Base-by-base conservation (phyloP, 2,329 filamentous ascomycete species). In the Mollisia scopiformis region DNA sequence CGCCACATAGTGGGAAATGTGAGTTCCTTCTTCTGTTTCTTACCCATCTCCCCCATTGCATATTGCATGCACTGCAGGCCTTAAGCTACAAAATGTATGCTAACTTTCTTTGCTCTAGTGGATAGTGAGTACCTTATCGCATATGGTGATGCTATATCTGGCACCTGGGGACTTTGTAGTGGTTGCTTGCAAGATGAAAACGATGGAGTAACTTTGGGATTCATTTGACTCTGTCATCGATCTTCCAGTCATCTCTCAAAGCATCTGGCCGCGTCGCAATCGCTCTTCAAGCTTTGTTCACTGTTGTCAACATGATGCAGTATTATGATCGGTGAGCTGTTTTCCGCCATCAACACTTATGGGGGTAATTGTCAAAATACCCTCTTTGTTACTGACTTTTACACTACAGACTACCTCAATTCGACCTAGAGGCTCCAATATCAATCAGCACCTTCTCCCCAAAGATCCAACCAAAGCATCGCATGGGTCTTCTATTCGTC, bases 291-390 rank as follows among this genome's bases (percentile, higher is more conserved):
- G 43, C 46, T 21, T 21, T 52, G 8, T 43, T 52, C 5, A 52
- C 55, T 6, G 33, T 52, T 21, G 33, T 58, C 11, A 58, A 43
- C 25, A 58, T 50, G 33, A 58, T 53, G 56, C 47, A 53, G 33
- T 58, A 58, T 27, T 58, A 39, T 23, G 30, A 33, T 19, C 23
- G 47, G 53, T 56, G n/a, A n/a, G 2, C 16, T 8, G 21, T n/a
- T 27, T 21, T 23, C 41, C 41, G 7, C 14, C 19, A 25, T 46
- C 10, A 3, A 46, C 10, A 46, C 6, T 35, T 14, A 35, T 35
- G 31, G 11, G 11, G 16, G 16, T n/a, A n/a, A n/a, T n/a, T n/a
- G n/a, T n/a, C n/a, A n/a, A n/a, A n/a, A n/a, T n/a, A n/a, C n/a
- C n/a, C n/a, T n/a, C n/a, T n/a, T 39, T 39, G 8, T 39, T 19